These are phyloP conservation scores for Pseudocohnilembus persalinus DNA, from an alignment of 169 alveolate species.

Conservation along the genomic window DNA sequence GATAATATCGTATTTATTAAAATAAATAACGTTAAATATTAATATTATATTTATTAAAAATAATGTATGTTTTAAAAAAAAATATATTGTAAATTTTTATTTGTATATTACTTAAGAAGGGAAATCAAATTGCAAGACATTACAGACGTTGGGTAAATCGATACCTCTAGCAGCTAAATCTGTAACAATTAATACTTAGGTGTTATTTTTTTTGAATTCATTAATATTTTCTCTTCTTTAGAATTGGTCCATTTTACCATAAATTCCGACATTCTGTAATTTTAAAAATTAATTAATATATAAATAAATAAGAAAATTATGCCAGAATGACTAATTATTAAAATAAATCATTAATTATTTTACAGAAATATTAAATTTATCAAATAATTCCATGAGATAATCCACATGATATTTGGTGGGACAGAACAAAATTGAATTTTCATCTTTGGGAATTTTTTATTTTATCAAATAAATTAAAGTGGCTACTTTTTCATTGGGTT, in stretches of 20 bases:
- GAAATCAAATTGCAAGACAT: constrained; percentile 79
- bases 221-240: constrained; percentile 82
- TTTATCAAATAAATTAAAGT: constrained; percentile 80
- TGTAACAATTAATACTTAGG: constrained; percentile 80
- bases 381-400: constrained; percentile 72
- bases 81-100: too few relatives aligned
- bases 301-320: too few relatives aligned
- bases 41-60: too few relatives aligned
- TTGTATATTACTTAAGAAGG: constrained; percentile 28
- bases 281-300: too few relatives aligned
- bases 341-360: too few relatives aligned
- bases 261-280: constrained; percentile 55
- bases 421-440: constrained; percentile 85
- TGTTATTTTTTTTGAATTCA: constrained; percentile 73
- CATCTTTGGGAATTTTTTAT: constrained; percentile 67
- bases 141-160: constrained; percentile 87
- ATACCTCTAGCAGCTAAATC: constrained; percentile 91
- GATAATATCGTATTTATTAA: too few relatives aligned
- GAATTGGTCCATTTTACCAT: constrained; percentile 91
- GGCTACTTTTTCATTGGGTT: constrained; percentile 87
- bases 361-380: constrained; percentile 56
- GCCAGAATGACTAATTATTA: neutral
- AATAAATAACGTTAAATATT: too few relatives aligned
- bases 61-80: too few relatives aligned
- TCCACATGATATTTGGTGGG: constrained; percentile 94